phyloP scores from a whole-genome alignment of 139 green algal genomes.

The Picochlorum costavermella region DNA sequence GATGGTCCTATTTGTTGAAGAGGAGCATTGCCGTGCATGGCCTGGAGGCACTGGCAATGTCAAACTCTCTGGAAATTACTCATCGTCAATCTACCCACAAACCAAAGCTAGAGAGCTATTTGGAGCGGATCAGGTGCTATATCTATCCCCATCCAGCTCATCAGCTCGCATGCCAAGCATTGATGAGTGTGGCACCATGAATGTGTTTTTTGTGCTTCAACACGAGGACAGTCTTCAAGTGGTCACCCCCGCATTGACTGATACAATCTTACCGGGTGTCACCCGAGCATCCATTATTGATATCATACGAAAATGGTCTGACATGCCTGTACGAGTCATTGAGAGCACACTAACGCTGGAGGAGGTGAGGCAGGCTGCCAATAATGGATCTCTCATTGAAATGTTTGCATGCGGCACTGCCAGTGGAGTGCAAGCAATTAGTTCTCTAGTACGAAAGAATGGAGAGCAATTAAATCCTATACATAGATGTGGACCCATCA shows the following conservation, averaged over 20 bases:
- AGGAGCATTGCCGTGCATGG: conserved; percentile 53
- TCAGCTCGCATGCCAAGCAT: not conserved
- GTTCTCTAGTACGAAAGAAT: conserved; percentile 24
- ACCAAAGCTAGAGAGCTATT: conserved; percentile 14
- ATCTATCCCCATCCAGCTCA: conserved; percentile 10
- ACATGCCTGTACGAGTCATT: conserved; percentile 32
- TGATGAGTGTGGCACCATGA: conserved; percentile 73
- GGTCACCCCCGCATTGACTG: conserved; percentile 62
- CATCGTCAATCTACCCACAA: conserved; percentile 60
- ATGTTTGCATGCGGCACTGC: conserved; percentile 74
- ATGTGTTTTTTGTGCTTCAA: conserved; percentile 73
- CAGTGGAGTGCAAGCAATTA: conserved; percentile 65
- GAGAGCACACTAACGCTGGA: conserved; percentile 36
- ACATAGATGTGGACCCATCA: conserved; percentile 1
- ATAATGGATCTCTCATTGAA: conserved; percentile 51
- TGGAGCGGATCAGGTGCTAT: conserved; percentile 35
- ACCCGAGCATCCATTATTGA: conserved; percentile 64
- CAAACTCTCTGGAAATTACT: conserved; percentile 75
- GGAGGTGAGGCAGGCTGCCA: conserved; percentile 26
- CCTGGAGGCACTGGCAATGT: conserved; percentile 57
- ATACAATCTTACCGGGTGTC: conserved; percentile 75
- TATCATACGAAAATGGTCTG: conserved; percentile 43
- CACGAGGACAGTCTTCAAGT: conserved; percentile 35
- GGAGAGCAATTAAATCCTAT: conserved; percentile 9
- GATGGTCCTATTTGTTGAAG: conserved; percentile 65